These are phyloP conservation scores for Trichoderma koningiopsis DNA, from an alignment of 2,329 filamentous ascomycete genomes.

Conservation along the genomic window DNA sequence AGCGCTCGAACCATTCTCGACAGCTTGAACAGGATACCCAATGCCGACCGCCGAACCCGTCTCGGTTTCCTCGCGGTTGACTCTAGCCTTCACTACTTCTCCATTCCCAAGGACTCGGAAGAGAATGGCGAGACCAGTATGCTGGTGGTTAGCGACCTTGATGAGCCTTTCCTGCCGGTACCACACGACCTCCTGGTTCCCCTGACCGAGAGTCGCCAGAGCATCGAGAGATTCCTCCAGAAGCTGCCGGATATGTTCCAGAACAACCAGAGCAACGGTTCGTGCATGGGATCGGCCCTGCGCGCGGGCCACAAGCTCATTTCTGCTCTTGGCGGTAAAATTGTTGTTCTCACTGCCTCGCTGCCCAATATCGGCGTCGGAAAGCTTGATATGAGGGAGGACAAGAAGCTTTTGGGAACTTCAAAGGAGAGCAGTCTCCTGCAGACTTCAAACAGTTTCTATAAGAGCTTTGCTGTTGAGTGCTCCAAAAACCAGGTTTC, in stretches of 20 bases:
- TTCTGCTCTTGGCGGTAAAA: conserved; percentile 89
- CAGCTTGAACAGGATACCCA: conserved; percentile 95
- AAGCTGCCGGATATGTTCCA: conserved; percentile 97
- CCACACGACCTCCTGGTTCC: conserved; percentile 90
- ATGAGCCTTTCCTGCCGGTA: conserved; percentile 94
- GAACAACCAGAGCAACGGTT: conserved; percentile 84
- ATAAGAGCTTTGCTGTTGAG: conserved; percentile 98
- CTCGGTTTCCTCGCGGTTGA: conserved; percentile 96
- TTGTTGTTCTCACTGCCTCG: conserved; percentile 86
- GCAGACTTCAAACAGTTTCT: conserved; percentile 93
- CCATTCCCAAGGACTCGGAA: conserved; percentile 83
- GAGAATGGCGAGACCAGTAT: conserved; percentile 85
- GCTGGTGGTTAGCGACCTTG: conserved; percentile 91
- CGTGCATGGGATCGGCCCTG: conserved; percentile 93
- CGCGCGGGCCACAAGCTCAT: conserved; percentile 95
- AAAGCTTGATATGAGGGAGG: conserved; percentile 89
- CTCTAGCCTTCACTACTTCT: conserved; percentile 93
- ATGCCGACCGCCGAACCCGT: conserved; percentile 88
- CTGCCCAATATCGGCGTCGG: conserved; percentile 88
- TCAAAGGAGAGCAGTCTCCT: conserved; percentile 86
- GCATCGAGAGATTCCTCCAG: conserved; percentile 86
- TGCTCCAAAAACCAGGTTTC: conserved; percentile 99
- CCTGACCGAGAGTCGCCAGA: conserved; percentile 82
- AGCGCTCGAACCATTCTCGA: conserved; percentile 92
- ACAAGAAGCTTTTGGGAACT: conserved; percentile 93